Evolutionary conservation across 352 stramenopile genomes (phyloP).

Genomic region (Globisporangium nodosum): DNA sequence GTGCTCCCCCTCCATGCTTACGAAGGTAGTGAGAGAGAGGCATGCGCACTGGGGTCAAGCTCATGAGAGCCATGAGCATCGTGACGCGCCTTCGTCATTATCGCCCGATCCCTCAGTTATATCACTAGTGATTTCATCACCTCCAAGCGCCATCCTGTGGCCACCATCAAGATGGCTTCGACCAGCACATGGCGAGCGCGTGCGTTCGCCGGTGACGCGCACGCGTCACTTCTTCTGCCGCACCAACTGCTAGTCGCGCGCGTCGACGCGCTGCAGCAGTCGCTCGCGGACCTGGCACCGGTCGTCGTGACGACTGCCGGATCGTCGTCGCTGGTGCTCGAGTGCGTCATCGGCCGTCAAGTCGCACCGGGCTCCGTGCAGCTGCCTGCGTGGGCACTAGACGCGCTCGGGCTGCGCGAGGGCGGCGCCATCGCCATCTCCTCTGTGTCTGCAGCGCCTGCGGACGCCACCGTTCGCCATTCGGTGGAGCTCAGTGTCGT

Average conservation of each 20-base stretch:
- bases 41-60: too few relatives aligned
- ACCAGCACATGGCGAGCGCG: neutral
- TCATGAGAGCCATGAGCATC: neutral
- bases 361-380: conserved; percentile 19
- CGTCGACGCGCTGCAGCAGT: conserved; percentile 20
- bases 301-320: conserved; percentile 1
- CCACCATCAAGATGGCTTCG: neutral
- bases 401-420: conserved; percentile 18
- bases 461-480: conserved; percentile 8
- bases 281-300: conserved; percentile 18
- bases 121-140: neutral
- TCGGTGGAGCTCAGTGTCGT: conserved; percentile 26
- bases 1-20: too few relatives aligned
- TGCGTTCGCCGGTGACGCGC: conserved; percentile 15
- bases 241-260: conserved; percentile 41
- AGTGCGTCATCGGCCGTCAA: conserved; percentile 21
- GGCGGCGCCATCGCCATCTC: conserved; percentile 3
- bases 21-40: too few relatives aligned
- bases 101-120: neutral
- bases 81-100: neutral
- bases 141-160: too few relatives aligned
- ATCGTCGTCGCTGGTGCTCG: conserved; percentile 16
- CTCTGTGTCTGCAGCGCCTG: neutral
- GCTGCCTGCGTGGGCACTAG: conserved; percentile 46
- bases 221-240: conserved; percentile 28